These are phyloP conservation scores for Misopates orontium DNA, from an alignment of 257 asterid genomes.

Conservation along the genomic window DNA sequence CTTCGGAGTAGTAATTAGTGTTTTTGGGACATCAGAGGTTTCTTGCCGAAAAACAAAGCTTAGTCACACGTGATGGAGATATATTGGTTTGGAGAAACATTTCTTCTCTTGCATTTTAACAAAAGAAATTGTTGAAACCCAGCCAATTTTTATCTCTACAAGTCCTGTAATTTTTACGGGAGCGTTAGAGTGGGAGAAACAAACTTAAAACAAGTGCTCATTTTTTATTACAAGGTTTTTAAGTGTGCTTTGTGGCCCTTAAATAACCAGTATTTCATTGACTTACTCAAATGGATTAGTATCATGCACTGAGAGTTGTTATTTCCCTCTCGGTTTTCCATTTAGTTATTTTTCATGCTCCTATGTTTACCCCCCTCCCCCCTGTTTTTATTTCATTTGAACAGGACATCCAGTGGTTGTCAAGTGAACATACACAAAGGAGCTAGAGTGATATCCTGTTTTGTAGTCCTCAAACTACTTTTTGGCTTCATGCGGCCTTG, in stretches of 20 bases:
- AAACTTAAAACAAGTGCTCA: not conserved
- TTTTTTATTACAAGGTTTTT: not conserved
- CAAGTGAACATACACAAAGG: slow-evolving; percentile 27
- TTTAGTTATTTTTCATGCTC: slow-evolving; percentile 3
- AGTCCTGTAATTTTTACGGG: too few relatives aligned
- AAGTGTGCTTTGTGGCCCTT: not conserved
- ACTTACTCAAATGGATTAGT: not conserved
- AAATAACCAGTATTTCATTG: not conserved
- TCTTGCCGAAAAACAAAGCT: not conserved
- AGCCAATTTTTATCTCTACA: not conserved
- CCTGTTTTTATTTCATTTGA: slow-evolving; percentile 1
- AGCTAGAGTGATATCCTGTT: slow-evolving; percentile 23
- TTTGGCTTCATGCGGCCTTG: slow-evolving; percentile 10
- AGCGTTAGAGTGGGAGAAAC: not conserved
- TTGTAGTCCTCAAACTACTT: slow-evolving; percentile 7
- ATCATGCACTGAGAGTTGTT: not conserved
- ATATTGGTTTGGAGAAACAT: not conserved
- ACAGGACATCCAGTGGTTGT: slow-evolving; percentile 48
- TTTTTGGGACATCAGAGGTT: slow-evolving; percentile 5
- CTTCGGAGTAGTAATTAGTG: not conserved
- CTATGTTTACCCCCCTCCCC: slow-evolving; percentile 14
- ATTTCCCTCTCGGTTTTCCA: not conserved
- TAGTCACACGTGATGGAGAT: slow-evolving; percentile 5
- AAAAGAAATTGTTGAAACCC: not conserved
- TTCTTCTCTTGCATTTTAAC: slow-evolving; percentile 5